A percentile compares a stretch with the other conserved stretches of the same genome.
Conservation (phyloP, 148 eudicot species). For the Chenopodium quinoa region DNA sequence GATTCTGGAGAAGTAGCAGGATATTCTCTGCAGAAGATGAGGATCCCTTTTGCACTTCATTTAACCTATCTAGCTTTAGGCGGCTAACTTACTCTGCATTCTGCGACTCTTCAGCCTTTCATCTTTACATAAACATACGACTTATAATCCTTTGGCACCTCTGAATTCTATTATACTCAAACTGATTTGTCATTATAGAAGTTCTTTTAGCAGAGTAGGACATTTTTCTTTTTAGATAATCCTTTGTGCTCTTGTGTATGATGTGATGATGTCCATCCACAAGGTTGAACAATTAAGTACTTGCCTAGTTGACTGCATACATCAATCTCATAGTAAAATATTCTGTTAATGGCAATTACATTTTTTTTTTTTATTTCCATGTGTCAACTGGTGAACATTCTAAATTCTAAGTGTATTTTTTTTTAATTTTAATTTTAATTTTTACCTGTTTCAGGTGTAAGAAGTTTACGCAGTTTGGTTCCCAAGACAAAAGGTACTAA, state of each 20-base stretch:
- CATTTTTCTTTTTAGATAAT: background rate
- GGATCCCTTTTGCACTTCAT: too few relatives aligned
- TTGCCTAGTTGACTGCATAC: background rate
- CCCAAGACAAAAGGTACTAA: conserved; percentile 16
- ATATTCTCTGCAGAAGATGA: too few relatives aligned
- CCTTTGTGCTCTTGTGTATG: background rate
- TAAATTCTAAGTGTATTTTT: background rate
- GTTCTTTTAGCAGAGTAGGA: background rate
- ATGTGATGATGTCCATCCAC: too few relatives aligned
- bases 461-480: conserved; percentile 12
- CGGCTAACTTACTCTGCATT: background rate
- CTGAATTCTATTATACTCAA: background rate
- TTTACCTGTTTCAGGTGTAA: conserved; percentile 27
- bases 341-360: too few relatives aligned
- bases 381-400: background rate
- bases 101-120: background rate
- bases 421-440: background rate
- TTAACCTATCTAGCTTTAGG: too few relatives aligned
- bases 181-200: background rate
- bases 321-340: too few relatives aligned
- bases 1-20: too few relatives aligned
- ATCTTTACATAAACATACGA: background rate
- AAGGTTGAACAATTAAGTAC: too few relatives aligned
- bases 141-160: background rate
- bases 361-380: background rate